Conservation (phyloP, 2,329 filamentous ascomycete genomes). For the Penicillium sp. region DNA sequence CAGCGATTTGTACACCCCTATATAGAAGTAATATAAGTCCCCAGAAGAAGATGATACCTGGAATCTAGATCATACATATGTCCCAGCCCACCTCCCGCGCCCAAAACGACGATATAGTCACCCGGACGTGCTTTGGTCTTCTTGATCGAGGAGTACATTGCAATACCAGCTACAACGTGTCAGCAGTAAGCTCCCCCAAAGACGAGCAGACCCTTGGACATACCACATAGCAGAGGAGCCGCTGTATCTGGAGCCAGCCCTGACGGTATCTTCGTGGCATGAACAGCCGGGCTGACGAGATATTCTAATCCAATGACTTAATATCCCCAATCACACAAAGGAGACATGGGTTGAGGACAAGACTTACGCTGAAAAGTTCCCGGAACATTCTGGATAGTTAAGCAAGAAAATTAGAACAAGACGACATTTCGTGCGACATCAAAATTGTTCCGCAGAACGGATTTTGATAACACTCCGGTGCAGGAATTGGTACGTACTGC, state of each 20-base stretch:
- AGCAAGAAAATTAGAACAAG: neutral
- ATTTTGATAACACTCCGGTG: neutral
- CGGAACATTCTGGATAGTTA: slow-evolving; percentile 36
- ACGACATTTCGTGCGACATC: neutral
- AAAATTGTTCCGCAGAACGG: neutral
- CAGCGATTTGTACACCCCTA: slow-evolving; percentile 45
- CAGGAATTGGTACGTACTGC: slow-evolving; percentile 31
- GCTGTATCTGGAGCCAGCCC: slow-evolving; percentile 38
- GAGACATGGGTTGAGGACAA: neutral
- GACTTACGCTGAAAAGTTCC: slow-evolving; percentile 44
- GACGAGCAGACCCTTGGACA: neutral
- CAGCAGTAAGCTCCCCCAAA: neutral
- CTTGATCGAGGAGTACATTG: slow-evolving; percentile 46
- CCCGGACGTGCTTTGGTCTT: slow-evolving; percentile 41
- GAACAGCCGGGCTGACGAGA: slow-evolving; percentile 40
- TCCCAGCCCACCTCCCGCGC: slow-evolving; percentile 45
- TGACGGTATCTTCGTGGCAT: slow-evolving; percentile 42
- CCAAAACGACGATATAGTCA: slow-evolving; percentile 42
- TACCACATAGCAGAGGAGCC: slow-evolving; percentile 45
- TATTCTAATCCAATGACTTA: slow-evolving; percentile 32
- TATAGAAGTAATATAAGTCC: neutral
- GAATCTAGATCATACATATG: slow-evolving; percentile 37
- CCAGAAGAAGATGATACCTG: neutral
- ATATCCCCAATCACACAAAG: neutral
- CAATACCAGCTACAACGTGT: slow-evolving; percentile 38